Base-by-base conservation (phyloP, 2,329 filamentous ascomycete species). In the Fusarium compactum region DNA sequence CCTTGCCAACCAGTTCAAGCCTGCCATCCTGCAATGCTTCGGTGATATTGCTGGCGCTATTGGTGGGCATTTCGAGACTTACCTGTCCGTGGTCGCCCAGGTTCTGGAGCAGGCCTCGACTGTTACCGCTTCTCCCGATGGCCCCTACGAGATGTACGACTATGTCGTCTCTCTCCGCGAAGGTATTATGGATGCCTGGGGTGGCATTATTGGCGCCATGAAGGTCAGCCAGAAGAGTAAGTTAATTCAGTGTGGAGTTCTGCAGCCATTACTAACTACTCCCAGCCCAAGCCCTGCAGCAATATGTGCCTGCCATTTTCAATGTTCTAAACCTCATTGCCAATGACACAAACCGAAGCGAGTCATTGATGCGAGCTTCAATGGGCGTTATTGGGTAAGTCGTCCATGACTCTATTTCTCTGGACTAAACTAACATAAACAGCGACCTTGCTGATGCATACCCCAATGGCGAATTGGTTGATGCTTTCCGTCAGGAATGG, bases 141-240 rank as follows among this genome's bases (percentile, higher is more conserved):
- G 92, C 63, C 92, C 92, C 53, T 96, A 95, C 75, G 96, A 99
- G 82, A 97, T 98, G 92, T 91, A 95, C 62, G 95, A 98, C 82
- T 99, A 99, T 79, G 91, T 99, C 74, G 89, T 97, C 70, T 97
- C 95, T 22, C 87, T 99, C 51, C 91, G 96, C 57, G 97, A 99
- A 79, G 96, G 95, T 74, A 98, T 99, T 73, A 97, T 98, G 91
- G 96, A 99, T 85, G 96, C 96, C 34, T 99, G 97, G 95, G 94
- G 95, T 76, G 96, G 96, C 73, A 96, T 97, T 72, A 94, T 99
- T 78, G 90, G 95, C 80, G 94, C 96, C 56, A 94, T 98, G 91
- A 97, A 96, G 85, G 83, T 87, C 54, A 93, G 91, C 77, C 85
- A 85, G 77, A 95, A 95, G 85, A 90, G 91, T 92, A 81, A 80